Evolutionary conservation across 495 filamentous ascomycete genomes (phyloP).

Genomic region (Aspergillus funiculosus): DNA sequence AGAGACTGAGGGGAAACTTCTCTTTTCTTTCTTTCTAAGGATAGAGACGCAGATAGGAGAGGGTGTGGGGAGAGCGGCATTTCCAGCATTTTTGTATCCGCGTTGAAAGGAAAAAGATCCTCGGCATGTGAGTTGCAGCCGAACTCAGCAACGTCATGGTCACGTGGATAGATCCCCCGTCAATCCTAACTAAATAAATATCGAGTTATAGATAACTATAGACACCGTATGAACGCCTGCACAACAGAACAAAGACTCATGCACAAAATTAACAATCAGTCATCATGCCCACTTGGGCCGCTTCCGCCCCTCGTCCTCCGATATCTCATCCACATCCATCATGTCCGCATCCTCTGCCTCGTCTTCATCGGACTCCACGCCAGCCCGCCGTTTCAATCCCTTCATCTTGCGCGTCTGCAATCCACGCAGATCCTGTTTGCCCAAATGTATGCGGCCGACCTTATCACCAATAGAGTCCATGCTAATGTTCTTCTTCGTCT

Average conservation of each 20-base stretch:
- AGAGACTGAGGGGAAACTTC: background rate
- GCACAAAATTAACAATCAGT: constrained; percentile 6
- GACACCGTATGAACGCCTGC: constrained; percentile 23
- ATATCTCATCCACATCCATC: constrained; percentile 42
- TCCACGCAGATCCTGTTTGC: constrained; percentile 78
- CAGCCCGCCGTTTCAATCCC: constrained; percentile 77
- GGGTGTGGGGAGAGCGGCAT: constrained; percentile 25
- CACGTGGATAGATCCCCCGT: constrained; percentile 23
- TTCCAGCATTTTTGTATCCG: constrained; percentile 23
- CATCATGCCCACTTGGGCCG: constrained; percentile 31
- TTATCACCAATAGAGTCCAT: constrained; percentile 93
- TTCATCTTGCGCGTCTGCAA: constrained; percentile 99
- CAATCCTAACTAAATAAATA: background rate
- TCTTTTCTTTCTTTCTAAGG: too few species aligned
- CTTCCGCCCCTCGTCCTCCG: constrained; percentile 40
- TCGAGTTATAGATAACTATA: background rate
- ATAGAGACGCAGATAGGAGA: constrained; percentile 1
- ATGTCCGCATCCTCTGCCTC: constrained; percentile 36
- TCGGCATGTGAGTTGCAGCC: constrained; percentile 41
- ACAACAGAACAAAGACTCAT: constrained; percentile 20
- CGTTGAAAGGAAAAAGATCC: constrained; percentile 29
- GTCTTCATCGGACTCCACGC: constrained; percentile 44
- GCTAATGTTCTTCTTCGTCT: constrained; percentile 89
- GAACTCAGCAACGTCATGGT: constrained; percentile 36
- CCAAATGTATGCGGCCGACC: constrained; percentile 86